These are phyloP conservation scores for Paramecium primaurelia DNA, from an alignment of 73 alveolate genomes.

Conservation along the genomic window DNA sequence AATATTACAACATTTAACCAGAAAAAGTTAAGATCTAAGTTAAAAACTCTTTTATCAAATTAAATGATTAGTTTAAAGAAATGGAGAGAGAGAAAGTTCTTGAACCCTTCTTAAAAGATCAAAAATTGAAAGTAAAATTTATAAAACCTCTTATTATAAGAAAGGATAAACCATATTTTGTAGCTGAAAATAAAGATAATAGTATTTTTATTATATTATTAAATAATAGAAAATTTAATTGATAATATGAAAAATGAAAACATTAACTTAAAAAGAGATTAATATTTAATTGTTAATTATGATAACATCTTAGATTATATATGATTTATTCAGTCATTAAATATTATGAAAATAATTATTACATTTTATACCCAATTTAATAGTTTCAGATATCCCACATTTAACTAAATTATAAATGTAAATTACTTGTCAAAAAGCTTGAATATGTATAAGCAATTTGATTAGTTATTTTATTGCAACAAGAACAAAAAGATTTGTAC, in stretches of 20 bases:
- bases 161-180: not conserved
- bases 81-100: not conserved
- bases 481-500: not conserved
- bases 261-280: not conserved
- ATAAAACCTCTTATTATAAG: not conserved
- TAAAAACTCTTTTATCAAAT: not conserved
- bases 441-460: not conserved
- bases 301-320: not conserved
- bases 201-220: not conserved
- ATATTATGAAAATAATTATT: not conserved
- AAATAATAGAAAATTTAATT: too few relatives aligned
- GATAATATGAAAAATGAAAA: not conserved
- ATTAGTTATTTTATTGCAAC: not conserved
- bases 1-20: not conserved
- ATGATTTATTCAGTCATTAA: not conserved
- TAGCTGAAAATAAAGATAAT: not conserved
- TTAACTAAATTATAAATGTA: not conserved
- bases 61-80: not conserved
- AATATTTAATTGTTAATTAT: not conserved
- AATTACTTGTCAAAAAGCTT: not conserved
- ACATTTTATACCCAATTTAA: not conserved
- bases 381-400: not conserved
- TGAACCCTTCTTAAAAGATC: not conserved
- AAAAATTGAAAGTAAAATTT: not conserved
- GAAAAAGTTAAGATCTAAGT: not conserved